phyloP scores from a whole-genome alignment of 352 stramenopile genomes.

The Thraustochytrium sp. region DNA sequence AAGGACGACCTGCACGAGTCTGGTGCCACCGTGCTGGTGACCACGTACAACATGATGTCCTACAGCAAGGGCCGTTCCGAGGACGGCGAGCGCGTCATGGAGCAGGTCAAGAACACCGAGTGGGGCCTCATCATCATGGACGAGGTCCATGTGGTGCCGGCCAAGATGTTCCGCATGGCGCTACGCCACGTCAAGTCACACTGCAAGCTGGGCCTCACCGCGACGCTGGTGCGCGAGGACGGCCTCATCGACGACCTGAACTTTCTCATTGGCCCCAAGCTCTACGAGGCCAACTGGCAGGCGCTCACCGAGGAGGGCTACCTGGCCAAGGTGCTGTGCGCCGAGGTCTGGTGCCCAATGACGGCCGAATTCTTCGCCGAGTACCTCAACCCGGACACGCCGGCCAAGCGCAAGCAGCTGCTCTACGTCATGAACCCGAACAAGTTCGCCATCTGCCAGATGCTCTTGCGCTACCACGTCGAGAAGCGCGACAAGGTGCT shows the following conservation, averaged over 20 bases:
- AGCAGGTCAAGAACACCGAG: slow-evolving; percentile 89
- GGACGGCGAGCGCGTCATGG: slow-evolving; percentile 86
- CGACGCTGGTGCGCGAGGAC: slow-evolving; percentile 97
- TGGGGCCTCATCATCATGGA: slow-evolving; percentile 96
- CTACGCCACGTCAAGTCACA: slow-evolving; percentile 58
- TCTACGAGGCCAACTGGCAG: slow-evolving; percentile 99
- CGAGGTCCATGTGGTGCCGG: slow-evolving; percentile 95
- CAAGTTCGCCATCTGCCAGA: slow-evolving; percentile 86
- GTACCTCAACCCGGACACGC: slow-evolving; percentile 59
- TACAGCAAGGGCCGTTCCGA: slow-evolving; percentile 81
- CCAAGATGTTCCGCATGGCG: slow-evolving; percentile 95
- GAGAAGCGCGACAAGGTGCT: slow-evolving; percentile 96
- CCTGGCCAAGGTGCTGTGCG: slow-evolving; percentile 93
- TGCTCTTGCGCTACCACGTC: slow-evolving; percentile 94
- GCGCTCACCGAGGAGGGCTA: slow-evolving; percentile 88
- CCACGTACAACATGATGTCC: slow-evolving; percentile 96
- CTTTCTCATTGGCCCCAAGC: slow-evolving; percentile 97
- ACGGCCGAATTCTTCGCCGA: slow-evolving; percentile 92
- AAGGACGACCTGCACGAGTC: slow-evolving; percentile 66
- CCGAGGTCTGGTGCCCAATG: slow-evolving; percentile 99
- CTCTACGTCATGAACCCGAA: slow-evolving; percentile 98
- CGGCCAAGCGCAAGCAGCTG: slow-evolving; percentile 70
- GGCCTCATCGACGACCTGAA: slow-evolving; percentile 98
- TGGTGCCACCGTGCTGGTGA: slow-evolving; percentile 74
- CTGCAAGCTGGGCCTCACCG: slow-evolving; percentile 95